Evolutionary conservation across 2,329 filamentous ascomycete species (phyloP).

Genomic region (Fusarium heterosporum): DNA sequence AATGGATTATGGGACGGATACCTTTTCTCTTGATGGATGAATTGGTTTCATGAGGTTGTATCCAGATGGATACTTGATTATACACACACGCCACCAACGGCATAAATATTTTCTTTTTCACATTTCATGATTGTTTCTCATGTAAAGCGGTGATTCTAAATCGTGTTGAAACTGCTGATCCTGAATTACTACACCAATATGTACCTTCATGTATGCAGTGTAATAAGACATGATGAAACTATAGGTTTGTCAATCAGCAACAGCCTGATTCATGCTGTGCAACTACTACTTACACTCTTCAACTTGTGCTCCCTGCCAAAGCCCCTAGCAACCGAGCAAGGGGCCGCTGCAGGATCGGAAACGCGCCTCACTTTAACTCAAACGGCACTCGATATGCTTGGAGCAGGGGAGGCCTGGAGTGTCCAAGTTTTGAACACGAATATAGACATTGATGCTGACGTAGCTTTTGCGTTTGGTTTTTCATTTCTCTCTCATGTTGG

Average conservation of each 20-base stretch:
- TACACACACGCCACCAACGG: slow-evolving; percentile 41
- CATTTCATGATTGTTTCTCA: not conserved
- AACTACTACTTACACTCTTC: slow-evolving; percentile 6
- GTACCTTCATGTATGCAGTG: slow-evolving; percentile 2
- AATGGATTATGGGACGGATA: slow-evolving; percentile 36
- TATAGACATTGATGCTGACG: not conserved
- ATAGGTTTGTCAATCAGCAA: slow-evolving; percentile 19
- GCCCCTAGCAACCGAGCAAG: slow-evolving; percentile 12
- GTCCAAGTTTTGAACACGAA: slow-evolving; percentile 3
- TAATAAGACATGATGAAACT: slow-evolving; percentile 41
- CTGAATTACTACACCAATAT: slow-evolving; percentile 12
- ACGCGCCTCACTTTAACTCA: slow-evolving; percentile 36
- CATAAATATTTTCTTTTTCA: slow-evolving; percentile 33
- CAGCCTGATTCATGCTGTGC: slow-evolving; percentile 18
- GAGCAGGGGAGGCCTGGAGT: slow-evolving; percentile 4
- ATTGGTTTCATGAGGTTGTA: slow-evolving; percentile 46
- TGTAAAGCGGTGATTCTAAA: slow-evolving; percentile 11
- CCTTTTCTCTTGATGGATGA: slow-evolving; percentile 35
- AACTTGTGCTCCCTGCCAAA: slow-evolving; percentile 15
- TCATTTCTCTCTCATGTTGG: not conserved
- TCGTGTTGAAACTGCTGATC: slow-evolving; percentile 23
- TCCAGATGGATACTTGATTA: slow-evolving; percentile 44
- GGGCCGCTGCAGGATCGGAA: slow-evolving; percentile 36
- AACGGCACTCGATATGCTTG: slow-evolving; percentile 27
- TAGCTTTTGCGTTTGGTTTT: not conserved